Evolutionary conservation across 2,329 filamentous ascomycete species (phyloP).

Genomic region (Aspergillus ochraceus): DNA sequence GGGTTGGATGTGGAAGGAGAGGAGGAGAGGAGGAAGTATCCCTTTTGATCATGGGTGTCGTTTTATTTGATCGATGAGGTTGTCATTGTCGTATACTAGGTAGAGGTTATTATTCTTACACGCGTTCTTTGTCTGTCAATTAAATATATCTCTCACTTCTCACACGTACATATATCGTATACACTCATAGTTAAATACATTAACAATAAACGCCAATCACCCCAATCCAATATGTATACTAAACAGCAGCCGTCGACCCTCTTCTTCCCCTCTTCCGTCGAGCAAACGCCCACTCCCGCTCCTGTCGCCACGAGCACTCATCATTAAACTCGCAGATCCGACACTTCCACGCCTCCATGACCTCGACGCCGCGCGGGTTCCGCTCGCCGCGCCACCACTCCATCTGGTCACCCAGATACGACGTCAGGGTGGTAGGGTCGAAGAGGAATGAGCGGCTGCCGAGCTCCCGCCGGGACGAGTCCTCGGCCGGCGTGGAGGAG

Average conservation of each 20-base stretch:
- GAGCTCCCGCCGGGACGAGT: constrained; percentile 36
- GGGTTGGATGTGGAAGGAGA: constrained; percentile 65
- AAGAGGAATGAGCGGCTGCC: constrained; percentile 65
- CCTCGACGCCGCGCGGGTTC: constrained; percentile 69
- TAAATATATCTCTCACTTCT: neutral
- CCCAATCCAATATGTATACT: neutral
- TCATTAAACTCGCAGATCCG: constrained; percentile 79
- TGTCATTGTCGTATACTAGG: neutral
- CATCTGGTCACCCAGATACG: constrained; percentile 70
- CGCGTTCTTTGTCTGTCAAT: neutral
- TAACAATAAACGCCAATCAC: no score
- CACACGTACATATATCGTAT: neutral
- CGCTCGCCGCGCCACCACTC: constrained; percentile 85
- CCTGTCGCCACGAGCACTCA: constrained; percentile 73
- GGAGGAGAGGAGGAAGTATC: constrained; percentile 63
- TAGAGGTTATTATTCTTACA: neutral
- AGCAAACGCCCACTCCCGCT: constrained; percentile 62
- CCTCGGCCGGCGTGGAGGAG: constrained; percentile 32
- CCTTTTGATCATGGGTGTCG: constrained; percentile 43
- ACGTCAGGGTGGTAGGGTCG: constrained; percentile 61
- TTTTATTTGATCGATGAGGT: constrained; percentile 39
- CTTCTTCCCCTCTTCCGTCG: constrained; percentile 30
- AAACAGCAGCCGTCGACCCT: constrained; percentile 11
- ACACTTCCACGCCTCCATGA: constrained; percentile 90
- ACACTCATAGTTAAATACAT: no score